phyloP scores from a whole-genome alignment of 169 alveolate genomes.

The Neospora caninum region DNA sequence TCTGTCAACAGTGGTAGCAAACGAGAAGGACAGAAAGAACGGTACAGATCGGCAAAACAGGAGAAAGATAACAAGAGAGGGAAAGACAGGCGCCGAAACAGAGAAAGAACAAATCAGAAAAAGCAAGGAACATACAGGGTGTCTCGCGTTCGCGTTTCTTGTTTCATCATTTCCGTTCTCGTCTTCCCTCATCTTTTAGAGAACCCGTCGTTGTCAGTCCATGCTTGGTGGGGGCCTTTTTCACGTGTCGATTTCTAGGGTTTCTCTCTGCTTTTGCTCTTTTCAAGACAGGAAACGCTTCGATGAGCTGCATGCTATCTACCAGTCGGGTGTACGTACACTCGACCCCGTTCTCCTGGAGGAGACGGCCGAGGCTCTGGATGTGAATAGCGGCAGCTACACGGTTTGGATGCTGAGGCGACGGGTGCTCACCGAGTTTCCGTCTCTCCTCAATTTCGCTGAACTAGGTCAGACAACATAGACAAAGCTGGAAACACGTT shows the following conservation, averaged over 20 bases:
- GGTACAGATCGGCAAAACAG: too few species aligned
- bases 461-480: background rate
- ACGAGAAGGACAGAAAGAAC: too few species aligned
- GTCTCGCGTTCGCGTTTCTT: too few species aligned
- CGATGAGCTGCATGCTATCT: background rate
- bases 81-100: background rate
- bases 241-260: background rate
- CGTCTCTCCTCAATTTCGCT: background rate
- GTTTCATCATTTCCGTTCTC: too few species aligned
- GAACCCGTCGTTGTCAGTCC: too few species aligned
- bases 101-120: too few species aligned
- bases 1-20: too few species aligned
- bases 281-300: background rate
- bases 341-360: background rate
- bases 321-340: background rate
- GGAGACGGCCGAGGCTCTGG: background rate
- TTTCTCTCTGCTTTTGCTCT: background rate
- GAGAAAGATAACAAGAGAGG: background rate
- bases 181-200: too few species aligned
- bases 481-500: background rate
- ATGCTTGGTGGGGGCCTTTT: too few species aligned
- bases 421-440: background rate
- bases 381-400: slow-evolving; percentile 27
- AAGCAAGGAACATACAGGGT: too few species aligned
- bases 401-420: background rate